phyloP scores from a whole-genome alignment of 495 filamentous ascomycete species.

The Trichodelitschia bisporula region DNA sequence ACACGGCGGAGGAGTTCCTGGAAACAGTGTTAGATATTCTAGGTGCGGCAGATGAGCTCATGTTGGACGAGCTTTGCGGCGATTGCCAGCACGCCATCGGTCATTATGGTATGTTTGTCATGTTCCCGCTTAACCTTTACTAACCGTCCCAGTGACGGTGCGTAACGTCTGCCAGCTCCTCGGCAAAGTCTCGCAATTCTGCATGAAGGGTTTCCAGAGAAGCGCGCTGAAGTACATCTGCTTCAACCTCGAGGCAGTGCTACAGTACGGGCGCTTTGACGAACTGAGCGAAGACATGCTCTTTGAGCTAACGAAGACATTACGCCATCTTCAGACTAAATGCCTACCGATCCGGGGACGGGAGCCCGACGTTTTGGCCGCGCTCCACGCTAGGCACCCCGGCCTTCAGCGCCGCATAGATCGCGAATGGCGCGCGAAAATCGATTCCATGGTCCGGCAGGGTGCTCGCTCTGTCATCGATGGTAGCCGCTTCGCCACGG shows the following conservation, averaged over 20 bases:
- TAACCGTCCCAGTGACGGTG: conserved; percentile 31
- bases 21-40: conserved; percentile 83
- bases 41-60: conserved; percentile 73
- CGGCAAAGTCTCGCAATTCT: conserved; percentile 60
- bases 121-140: background rate
- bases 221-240: conserved; percentile 78
- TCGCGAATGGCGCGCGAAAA: conserved; percentile 26
- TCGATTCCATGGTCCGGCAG: conserved; percentile 29
- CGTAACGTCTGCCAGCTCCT: conserved; percentile 71
- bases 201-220: conserved; percentile 66
- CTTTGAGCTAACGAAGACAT: conserved; percentile 55
- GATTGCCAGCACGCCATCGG: conserved; percentile 75
- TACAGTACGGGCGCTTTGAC: conserved; percentile 67
- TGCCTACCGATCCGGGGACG: no score
- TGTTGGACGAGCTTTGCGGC: conserved; percentile 77
- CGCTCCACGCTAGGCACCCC: conserved; percentile 35
- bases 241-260: conserved; percentile 65
- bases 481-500: no score
- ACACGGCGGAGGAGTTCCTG: conserved; percentile 55
- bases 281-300: conserved; percentile 73
- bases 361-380: no score
- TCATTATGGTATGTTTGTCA: conserved; percentile 35
- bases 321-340: no score
- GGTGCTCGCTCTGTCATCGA: no score
- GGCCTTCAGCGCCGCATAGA: conserved; percentile 28